Base-by-base conservation (phyloP, 768 basidiomycete genomes). In the Daedaleopsis sinensis region DNA sequence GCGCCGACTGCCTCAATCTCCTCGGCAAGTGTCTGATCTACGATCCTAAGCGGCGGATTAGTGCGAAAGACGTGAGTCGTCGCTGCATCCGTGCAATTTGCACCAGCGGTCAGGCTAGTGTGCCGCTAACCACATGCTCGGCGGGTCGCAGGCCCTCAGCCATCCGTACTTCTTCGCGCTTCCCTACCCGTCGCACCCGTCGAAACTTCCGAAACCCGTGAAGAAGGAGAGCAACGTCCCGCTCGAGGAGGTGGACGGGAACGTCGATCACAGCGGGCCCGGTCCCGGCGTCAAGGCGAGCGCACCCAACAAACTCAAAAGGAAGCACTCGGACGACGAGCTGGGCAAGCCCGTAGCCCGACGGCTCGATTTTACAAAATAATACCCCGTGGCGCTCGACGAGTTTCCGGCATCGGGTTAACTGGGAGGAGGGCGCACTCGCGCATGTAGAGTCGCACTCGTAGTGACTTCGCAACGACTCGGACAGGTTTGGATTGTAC, bases 101-200 rank as follows among this genome's bases (percentile, higher is more conserved):
- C 38, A 13, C 18, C 19, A 7, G 27, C 7, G 27, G 4, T 32
- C 27, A 7, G 3, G 3, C 27, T 32, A 3, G 27, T 32, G 7
- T 32, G 27, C 27, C 27, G 7, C 27, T 32, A 32, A 24, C 50
- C 18, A 13, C 51, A 10, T 27, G 4, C 23, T 19, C 15, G 3
- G 39, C 18, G 49, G 35, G 9, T 35, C 48, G 27, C 27, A 96
- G 94, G 92, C 94, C 10, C 85, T 99, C 16, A 73, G 82, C 51
- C 95, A 98, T 69, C 78, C 90, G 3, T 98, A 96, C 74, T 98
- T 98, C 79, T 84, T 84, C 44, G 85, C 91, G 12, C 78, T 91
- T 4, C 95, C 95, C 9, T 86, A 90, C 66, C 95, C 97, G 0
- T 89, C 95, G 0, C 90, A 92, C 64, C 94, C 94, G 0, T 88